Conservation (phyloP, 148 eudicot species). For the Rhododendron williamsianum region DNA sequence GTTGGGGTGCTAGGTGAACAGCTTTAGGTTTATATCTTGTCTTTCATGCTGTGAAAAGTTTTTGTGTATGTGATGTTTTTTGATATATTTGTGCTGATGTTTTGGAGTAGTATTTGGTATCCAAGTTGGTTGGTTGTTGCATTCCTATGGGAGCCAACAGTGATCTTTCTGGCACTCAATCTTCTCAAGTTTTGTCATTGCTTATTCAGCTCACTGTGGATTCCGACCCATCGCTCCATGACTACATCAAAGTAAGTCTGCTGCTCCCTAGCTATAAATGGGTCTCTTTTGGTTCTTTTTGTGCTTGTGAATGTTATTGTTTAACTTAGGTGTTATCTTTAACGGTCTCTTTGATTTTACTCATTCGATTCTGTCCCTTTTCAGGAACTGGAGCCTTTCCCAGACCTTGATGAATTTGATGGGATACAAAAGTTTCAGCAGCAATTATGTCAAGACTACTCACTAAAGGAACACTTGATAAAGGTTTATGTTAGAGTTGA, state of each 20-base stretch:
- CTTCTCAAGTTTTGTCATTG: constrained; percentile 64
- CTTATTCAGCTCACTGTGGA: constrained; percentile 73
- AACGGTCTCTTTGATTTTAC: not conserved
- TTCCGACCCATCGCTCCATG: constrained; percentile 73
- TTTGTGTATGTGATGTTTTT: not conserved
- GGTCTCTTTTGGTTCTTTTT: not conserved
- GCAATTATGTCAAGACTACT: constrained; percentile 58
- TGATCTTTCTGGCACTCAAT: constrained; percentile 31
- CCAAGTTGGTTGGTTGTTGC: constrained; percentile 73
- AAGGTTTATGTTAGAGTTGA: constrained; percentile 33
- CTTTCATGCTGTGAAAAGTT: not conserved
- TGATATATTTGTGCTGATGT: not conserved
- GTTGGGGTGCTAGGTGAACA: constrained; percentile 78
- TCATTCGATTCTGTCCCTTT: constrained; percentile 1
- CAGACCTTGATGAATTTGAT: constrained; percentile 58
- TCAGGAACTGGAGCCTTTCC: constrained; percentile 90
- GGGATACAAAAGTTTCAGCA: constrained; percentile 53
- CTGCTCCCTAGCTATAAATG: not conserved
- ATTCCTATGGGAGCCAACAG: constrained; percentile 24
- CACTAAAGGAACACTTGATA: constrained; percentile 65
- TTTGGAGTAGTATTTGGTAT: constrained; percentile 62
- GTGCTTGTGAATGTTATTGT: not conserved
- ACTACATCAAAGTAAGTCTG: constrained; percentile 64
- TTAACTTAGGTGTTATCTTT: not conserved
- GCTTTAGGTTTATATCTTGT: constrained; percentile 59